Percentiles rank a stretch among this genome's conserved stretches.
These are phyloP conservation scores for Marasmius oreades DNA, from an alignment of 1,284 basidiomycete genomes.

Conservation along the genomic window DNA sequence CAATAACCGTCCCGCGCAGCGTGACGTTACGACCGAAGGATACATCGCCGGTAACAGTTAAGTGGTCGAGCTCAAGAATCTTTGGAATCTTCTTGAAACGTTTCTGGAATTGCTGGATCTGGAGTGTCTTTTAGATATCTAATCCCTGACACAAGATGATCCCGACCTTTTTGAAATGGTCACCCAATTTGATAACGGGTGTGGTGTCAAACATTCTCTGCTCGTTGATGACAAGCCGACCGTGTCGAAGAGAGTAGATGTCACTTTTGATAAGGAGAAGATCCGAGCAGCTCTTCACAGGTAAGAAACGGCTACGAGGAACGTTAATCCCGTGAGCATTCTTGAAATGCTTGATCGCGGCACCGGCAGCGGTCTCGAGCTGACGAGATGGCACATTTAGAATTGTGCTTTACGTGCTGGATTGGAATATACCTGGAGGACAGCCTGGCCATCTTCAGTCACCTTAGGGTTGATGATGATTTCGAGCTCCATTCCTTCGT, in stretches of 20 bases:
- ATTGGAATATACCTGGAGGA: constrained; percentile 51
- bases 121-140: constrained; percentile 24
- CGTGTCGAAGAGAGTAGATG: constrained; percentile 94
- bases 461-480: constrained; percentile 96
- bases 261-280: constrained; percentile 95
- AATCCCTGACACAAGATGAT: background rate
- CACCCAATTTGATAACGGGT: constrained; percentile 96
- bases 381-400: constrained; percentile 34
- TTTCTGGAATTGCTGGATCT: constrained; percentile 97
- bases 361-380: constrained; percentile 98
- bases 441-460: constrained; percentile 85
- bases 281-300: constrained; percentile 91
- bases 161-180: constrained; percentile 80
- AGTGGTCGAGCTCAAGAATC: constrained; percentile 91
- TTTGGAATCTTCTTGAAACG: constrained; percentile 96
- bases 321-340: constrained; percentile 98
- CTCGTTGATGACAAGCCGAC: constrained; percentile 90
- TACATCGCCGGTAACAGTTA: constrained; percentile 78
- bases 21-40: constrained; percentile 94
- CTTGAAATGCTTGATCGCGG: constrained; percentile 97
- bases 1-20: constrained; percentile 83
- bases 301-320: constrained; percentile 95
- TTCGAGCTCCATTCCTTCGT: constrained; percentile 87
- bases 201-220: constrained; percentile 91
- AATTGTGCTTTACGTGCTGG: background rate